These are phyloP conservation scores for Fusarium circinatum DNA, from an alignment of 2,329 filamentous ascomycete genomes.

Conservation along the genomic window DNA sequence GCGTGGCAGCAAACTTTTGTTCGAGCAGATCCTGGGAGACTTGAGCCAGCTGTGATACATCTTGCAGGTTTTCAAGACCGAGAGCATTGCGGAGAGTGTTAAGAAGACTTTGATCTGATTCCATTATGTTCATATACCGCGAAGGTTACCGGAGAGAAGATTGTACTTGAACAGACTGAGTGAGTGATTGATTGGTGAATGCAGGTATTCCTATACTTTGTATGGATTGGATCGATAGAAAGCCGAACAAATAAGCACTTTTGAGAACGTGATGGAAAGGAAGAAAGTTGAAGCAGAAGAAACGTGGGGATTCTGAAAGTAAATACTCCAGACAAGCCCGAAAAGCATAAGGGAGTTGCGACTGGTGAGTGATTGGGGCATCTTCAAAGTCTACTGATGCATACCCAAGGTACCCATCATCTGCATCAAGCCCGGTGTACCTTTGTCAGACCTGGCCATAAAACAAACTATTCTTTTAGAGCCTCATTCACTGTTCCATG, in stretches of 20 bases:
- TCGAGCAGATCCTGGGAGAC: conserved; percentile 43
- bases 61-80: conserved; percentile 37
- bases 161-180: not conserved
- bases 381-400: not conserved
- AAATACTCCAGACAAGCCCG: not conserved
- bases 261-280: not conserved
- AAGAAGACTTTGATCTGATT: conserved; percentile 23
- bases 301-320: not conserved
- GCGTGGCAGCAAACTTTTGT: conserved; percentile 23
- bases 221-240: not conserved
- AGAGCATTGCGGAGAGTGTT: conserved; percentile 34
- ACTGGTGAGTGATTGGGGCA: not conserved
- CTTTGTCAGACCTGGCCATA: not conserved
- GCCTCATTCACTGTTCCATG: not conserved
- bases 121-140: conserved; percentile 30
- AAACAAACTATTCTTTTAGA: not conserved
- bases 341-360: not conserved
- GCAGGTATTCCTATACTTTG: not conserved
- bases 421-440: not conserved
- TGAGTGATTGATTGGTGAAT: not conserved
- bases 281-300: not conserved
- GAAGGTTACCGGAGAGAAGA: not conserved
- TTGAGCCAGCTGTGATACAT: conserved; percentile 33
- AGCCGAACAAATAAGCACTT: not conserved
- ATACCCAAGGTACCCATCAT: not conserved